phyloP scores from a whole-genome alignment of 2,329 filamentous ascomycete genomes.

The Pseudogymnoascus destructans region DNA sequence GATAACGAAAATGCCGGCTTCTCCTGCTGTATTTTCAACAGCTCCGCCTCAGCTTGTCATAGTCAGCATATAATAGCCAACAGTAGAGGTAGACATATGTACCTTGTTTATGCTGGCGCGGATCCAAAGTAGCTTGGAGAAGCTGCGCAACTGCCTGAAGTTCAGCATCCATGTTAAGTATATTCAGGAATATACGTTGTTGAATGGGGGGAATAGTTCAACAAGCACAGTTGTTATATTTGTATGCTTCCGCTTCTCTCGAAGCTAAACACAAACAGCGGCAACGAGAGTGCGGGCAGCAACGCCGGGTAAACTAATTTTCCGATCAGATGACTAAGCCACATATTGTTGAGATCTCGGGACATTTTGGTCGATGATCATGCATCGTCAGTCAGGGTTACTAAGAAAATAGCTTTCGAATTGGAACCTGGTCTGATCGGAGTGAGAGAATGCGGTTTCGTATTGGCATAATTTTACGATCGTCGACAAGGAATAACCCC shows the following conservation, averaged over 20 bases:
- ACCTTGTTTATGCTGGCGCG: conserved; percentile 82
- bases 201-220: background rate
- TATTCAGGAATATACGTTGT: conserved; percentile 8
- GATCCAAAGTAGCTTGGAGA: conserved; percentile 82
- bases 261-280: conserved; percentile 10
- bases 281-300: conserved; percentile 7
- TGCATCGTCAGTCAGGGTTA: conserved; percentile 2
- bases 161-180: conserved; percentile 43
- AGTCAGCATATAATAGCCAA: conserved; percentile 22
- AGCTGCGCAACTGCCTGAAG: conserved; percentile 60
- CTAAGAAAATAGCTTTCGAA: background rate
- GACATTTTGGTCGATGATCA: background rate
- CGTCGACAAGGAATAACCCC: background rate
- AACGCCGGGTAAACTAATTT: conserved; percentile 1
- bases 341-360: background rate
- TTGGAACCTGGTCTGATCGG: background rate
- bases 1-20: conserved; percentile 79
- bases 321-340: background rate
- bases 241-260: conserved; percentile 8
- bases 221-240: conserved; percentile 8
- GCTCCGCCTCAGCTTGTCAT: conserved; percentile 59
- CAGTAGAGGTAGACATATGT: conserved; percentile 20
- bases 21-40: conserved; percentile 59
- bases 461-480: background rate
- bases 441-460: background rate